Conservation (phyloP, 2,329 filamentous ascomycete species). For the Dichotomopilus funicola region DNA sequence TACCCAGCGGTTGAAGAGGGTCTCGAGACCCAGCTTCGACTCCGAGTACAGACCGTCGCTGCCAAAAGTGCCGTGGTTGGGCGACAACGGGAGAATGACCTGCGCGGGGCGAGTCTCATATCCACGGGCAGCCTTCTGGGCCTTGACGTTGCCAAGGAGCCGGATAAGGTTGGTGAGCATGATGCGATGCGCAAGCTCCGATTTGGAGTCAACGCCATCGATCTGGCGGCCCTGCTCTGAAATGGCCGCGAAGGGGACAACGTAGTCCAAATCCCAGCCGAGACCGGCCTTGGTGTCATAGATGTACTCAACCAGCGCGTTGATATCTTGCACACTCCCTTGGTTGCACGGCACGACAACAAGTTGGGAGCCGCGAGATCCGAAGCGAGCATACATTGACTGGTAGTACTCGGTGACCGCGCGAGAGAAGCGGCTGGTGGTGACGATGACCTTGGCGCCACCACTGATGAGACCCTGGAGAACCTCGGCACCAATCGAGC, state of each 20-base stretch:
- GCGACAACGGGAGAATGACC: slow-evolving; percentile 90
- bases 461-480: slow-evolving; percentile 93
- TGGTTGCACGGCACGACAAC: slow-evolving; percentile 99
- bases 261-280: slow-evolving; percentile 95
- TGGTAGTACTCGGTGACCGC: slow-evolving; percentile 99
- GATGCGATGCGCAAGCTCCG: slow-evolving; percentile 94
- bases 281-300: slow-evolving; percentile 95
- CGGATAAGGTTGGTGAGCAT: slow-evolving; percentile 97
- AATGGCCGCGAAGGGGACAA: slow-evolving; percentile 95
- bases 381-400: slow-evolving; percentile 93
- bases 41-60: slow-evolving; percentile 97
- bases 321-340: slow-evolving; percentile 95
- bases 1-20: slow-evolving; percentile 96
- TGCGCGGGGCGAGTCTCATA: slow-evolving; percentile 95
- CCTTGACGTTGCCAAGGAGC: slow-evolving; percentile 83
- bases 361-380: slow-evolving; percentile 88
- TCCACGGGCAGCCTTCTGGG: slow-evolving; percentile 77
- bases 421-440: slow-evolving; percentile 91
- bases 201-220: slow-evolving; percentile 92
- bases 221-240: slow-evolving; percentile 97
- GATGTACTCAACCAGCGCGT: slow-evolving; percentile 90
- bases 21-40: slow-evolving; percentile 94
- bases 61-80: slow-evolving; percentile 97
- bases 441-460: slow-evolving; percentile 94
- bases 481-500: slow-evolving; percentile 95